These are phyloP conservation scores for Bidens hawaiensis DNA, from an alignment of 140 eudicot species.

Conservation along the genomic window DNA sequence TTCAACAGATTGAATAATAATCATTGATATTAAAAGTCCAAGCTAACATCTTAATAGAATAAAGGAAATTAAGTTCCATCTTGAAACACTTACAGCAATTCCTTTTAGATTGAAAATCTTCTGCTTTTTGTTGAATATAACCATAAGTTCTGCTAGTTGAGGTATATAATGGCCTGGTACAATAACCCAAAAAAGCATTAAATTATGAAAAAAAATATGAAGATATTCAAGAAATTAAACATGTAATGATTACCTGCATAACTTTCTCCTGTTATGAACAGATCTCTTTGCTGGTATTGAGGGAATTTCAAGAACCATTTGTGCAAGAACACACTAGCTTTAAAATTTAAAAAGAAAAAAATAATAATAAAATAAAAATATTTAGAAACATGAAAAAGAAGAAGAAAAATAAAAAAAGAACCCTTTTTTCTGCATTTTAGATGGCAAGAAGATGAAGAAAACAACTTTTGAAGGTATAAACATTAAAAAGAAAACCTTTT, in stretches of 20 bases:
- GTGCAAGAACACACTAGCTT: constrained; percentile 64
- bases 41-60: too few relatives aligned
- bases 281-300: too few relatives aligned
- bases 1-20: background rate
- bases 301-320: too few relatives aligned
- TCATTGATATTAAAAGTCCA: background rate
- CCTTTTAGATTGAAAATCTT: constrained; percentile 75
- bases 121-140: constrained; percentile 48
- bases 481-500: constrained; percentile 33
- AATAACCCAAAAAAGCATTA: constrained; percentile 7
- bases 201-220: background rate
- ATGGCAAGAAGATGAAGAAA: constrained; percentile 17
- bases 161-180: constrained; percentile 82
- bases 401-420: background rate
- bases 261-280: too few relatives aligned
- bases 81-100: constrained; percentile 56
- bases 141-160: constrained; percentile 84
- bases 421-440: constrained; percentile 12
- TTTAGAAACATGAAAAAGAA: constrained; percentile 4
- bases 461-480: constrained; percentile 23
- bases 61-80: too few relatives aligned
- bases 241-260: too few relatives aligned
- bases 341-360: background rate
- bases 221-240: constrained; percentile 3
- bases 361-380: background rate